phyloP scores from a whole-genome alignment of 2,329 filamentous ascomycete species.

The Fusarium hostae region DNA sequence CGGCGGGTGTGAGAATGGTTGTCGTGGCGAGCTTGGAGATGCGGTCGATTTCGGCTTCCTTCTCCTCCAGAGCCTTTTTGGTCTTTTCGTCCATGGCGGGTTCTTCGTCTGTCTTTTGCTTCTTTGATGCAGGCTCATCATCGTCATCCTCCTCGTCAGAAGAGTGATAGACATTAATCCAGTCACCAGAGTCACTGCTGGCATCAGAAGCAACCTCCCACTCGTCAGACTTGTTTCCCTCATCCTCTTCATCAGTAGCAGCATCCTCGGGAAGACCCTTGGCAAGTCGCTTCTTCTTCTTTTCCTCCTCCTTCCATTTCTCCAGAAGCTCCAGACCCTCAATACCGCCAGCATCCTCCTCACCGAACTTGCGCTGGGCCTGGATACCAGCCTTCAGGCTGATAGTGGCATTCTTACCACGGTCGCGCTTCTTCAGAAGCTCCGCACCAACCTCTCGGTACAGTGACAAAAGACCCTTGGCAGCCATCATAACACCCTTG shows the following conservation, averaged over 20 bases:
- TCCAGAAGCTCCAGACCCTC: conserved; percentile 92
- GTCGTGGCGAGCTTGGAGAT: conserved; percentile 87
- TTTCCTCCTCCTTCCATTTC: conserved; percentile 93
- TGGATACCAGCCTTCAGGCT: conserved; percentile 79
- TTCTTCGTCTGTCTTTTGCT: conserved; percentile 50
- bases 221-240: conserved; percentile 64
- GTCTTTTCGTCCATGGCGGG: conserved; percentile 56
- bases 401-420: conserved; percentile 91
- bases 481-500: conserved; percentile 99
- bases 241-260: conserved; percentile 69
- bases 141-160: conserved; percentile 77
- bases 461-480: conserved; percentile 87
- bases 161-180: conserved; percentile 91
- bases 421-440: conserved; percentile 87
- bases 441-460: conserved; percentile 93
- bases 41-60: conserved; percentile 58
- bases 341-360: conserved; percentile 82
- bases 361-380: conserved; percentile 82
- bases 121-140: conserved; percentile 70
- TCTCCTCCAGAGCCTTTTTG: conserved; percentile 46
- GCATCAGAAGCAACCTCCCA: conserved; percentile 72
- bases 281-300: conserved; percentile 75
- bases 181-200: conserved; percentile 81
- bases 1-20: conserved; percentile 92
- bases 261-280: conserved; percentile 73